phyloP scores from a whole-genome alignment of 1,284 basidiomycete genomes.

The Tilletia walkeri region DNA sequence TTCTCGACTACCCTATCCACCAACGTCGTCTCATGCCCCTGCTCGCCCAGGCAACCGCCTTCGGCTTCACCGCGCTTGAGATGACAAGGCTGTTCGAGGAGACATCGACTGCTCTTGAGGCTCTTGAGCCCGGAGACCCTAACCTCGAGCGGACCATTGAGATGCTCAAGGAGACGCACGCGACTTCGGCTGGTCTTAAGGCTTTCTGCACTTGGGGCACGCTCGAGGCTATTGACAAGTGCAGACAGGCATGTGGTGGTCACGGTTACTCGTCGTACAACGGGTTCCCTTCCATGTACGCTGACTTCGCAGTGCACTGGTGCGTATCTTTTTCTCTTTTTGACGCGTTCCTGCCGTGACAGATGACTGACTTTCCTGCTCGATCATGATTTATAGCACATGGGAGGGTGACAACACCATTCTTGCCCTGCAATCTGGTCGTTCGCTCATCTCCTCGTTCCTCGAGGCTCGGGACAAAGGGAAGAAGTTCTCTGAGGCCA shows the following conservation, averaged over 20 bases:
- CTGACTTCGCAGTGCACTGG: slow-evolving; percentile 57
- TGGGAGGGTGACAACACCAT: slow-evolving; percentile 65
- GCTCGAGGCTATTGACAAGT: slow-evolving; percentile 63
- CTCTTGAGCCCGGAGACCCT: slow-evolving; percentile 59
- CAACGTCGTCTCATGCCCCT: slow-evolving; percentile 64
- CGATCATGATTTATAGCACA: slow-evolving; percentile 42
- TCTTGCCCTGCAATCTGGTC: slow-evolving; percentile 61
- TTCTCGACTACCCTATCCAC: slow-evolving; percentile 65
- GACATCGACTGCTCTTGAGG: slow-evolving; percentile 61
- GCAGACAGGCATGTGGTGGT: slow-evolving; percentile 63
- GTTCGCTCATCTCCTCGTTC: slow-evolving; percentile 61
- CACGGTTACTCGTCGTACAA: slow-evolving; percentile 65
- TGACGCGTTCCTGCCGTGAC: neutral
- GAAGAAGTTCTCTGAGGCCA: slow-evolving; percentile 58
- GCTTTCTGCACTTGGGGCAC: slow-evolving; percentile 66
- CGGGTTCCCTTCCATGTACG: slow-evolving; percentile 62
- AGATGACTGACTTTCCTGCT: no score
- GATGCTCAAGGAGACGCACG: slow-evolving; percentile 65
- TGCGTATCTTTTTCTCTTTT: slow-evolving; percentile 26
- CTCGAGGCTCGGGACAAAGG: slow-evolving; percentile 58
- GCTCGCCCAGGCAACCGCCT: slow-evolving; percentile 63
- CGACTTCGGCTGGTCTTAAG: slow-evolving; percentile 64
- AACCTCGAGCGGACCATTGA: slow-evolving; percentile 55
- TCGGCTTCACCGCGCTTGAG: slow-evolving; percentile 61
- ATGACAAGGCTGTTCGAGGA: slow-evolving; percentile 57